A percentile compares a stretch with the other conserved stretches of the same genome.
Conservation (phyloP, 306 rosid genomes). For the Bauhinia variegata region DNA sequence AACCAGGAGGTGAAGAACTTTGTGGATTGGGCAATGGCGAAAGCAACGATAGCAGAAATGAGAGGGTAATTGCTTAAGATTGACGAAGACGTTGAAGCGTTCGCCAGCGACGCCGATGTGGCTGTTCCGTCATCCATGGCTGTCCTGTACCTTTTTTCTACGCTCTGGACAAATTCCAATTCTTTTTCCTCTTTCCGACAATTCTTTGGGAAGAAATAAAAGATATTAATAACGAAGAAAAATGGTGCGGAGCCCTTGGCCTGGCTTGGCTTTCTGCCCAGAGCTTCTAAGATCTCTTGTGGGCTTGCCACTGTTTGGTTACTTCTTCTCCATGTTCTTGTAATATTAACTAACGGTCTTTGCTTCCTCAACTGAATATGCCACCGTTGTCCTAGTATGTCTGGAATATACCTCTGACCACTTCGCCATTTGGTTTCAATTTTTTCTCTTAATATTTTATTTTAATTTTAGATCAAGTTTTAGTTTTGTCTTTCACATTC, state of each 20-base stretch:
- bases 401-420: slow-evolving; percentile 42
- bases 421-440: too few species aligned
- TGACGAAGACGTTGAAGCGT: slow-evolving; percentile 44
- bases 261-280: background rate
- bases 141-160: background rate
- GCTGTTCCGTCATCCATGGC: slow-evolving; percentile 39
- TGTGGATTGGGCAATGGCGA: slow-evolving; percentile 64
- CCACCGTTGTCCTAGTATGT: slow-evolving; percentile 17
- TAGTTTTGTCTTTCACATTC: too few species aligned
- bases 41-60: slow-evolving; percentile 65
- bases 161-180: background rate
- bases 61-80: slow-evolving; percentile 75
- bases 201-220: background rate
- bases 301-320: background rate
- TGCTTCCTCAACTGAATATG: slow-evolving; percentile 37
- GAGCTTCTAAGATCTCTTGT: background rate
- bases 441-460: too few species aligned
- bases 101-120: slow-evolving; percentile 34
- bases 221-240: background rate
- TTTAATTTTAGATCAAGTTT: background rate
- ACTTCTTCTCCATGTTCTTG: background rate
- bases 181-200: background rate
- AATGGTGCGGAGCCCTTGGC: background rate
- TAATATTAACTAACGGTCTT: slow-evolving; percentile 42
- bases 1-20: slow-evolving; percentile 77